Percentiles rank a stretch among this genome's conserved stretches.
phyloP scores from a whole-genome alignment of 495 filamentous ascomycete genomes.

The Aspergillus hancockii region DNA sequence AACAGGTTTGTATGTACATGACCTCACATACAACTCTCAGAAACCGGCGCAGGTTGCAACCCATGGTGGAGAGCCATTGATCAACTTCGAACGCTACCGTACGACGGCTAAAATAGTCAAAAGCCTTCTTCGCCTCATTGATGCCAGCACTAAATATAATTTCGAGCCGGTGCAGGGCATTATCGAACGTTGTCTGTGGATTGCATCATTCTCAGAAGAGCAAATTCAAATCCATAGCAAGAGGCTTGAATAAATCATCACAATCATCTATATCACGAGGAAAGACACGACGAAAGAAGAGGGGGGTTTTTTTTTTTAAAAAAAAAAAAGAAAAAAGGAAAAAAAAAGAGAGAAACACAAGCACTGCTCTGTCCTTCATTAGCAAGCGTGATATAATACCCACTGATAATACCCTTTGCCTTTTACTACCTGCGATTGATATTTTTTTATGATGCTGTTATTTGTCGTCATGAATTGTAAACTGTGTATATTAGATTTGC shows the following conservation, averaged over 20 bases:
- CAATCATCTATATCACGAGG: background rate
- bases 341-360: background rate
- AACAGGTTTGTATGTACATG: constrained; percentile 82
- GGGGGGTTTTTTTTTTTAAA: no score
- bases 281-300: constrained; percentile 1
- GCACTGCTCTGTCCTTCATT: background rate
- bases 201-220: constrained; percentile 82
- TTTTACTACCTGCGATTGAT: background rate
- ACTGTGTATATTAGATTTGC: background rate
- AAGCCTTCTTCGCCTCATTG: constrained; percentile 82
- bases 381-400: constrained; percentile 8
- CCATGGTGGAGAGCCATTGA: constrained; percentile 64
- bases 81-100: constrained; percentile 95
- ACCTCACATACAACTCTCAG: constrained; percentile 94
- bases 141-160: constrained; percentile 85
- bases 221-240: constrained; percentile 68
- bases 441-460: background rate
- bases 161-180: constrained; percentile 85
- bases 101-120: constrained; percentile 92
- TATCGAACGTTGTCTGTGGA: constrained; percentile 92
- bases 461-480: background rate
- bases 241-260: constrained; percentile 43
- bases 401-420: constrained; percentile 1
- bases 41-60: constrained; percentile 70
- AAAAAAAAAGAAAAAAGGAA: constrained; percentile 1